Conservation (phyloP, 164 flowering plant species). For the Sextonia rubra region DNA sequence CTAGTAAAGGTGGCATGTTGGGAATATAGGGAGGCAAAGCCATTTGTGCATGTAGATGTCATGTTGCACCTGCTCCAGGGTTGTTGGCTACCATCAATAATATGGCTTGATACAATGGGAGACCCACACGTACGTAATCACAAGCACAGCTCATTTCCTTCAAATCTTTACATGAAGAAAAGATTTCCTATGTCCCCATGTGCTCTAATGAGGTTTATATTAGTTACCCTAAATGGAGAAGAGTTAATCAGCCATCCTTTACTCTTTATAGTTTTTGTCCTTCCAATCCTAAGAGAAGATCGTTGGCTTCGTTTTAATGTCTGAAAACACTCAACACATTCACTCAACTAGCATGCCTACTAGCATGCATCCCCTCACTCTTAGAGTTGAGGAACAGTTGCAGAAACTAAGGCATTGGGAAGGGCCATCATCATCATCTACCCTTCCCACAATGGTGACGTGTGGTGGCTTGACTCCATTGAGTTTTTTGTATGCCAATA, state of each 20-base stretch:
- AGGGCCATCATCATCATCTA: no score
- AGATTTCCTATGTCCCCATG: background rate
- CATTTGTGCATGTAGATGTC: background rate
- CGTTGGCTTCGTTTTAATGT: background rate
- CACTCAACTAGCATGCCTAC: no score
- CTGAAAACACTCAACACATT: no score
- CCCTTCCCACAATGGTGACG: no score
- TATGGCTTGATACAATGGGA: background rate
- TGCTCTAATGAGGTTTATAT: background rate
- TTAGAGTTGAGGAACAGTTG: background rate
- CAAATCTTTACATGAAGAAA: background rate
- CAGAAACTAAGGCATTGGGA: background rate
- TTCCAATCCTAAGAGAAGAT: background rate
- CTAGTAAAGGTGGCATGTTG: background rate
- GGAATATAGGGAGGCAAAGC: background rate
- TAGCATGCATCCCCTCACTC: no score
- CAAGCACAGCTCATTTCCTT: background rate
- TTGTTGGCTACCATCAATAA: no score
- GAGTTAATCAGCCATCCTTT: background rate
- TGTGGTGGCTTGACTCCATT: background rate
- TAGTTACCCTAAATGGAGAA: background rate
- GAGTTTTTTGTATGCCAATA: conserved; percentile 13
- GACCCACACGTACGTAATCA: conserved; percentile 3
- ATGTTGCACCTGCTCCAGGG: background rate
- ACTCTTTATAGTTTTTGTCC: background rate